Evolutionary conservation across 371 early-diverging fungal species (phyloP), one percentile per base, ranked within the genome.

Genomic region (Globomyces sp.): DNA sequence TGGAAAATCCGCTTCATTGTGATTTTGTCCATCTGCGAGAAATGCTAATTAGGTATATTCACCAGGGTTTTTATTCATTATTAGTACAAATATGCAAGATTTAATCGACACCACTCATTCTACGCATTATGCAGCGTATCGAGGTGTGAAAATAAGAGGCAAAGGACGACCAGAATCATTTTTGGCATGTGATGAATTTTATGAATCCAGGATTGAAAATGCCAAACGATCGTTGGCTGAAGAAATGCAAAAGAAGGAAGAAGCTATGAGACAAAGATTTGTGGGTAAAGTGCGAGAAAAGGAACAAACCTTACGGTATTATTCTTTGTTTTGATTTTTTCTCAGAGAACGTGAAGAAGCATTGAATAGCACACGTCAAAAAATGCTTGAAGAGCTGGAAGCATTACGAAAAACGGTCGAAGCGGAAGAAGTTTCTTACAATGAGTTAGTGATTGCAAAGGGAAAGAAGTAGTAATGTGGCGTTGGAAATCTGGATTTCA

Each of bases 211-310:
- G 36, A 81, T 83, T 65, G 82, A 89, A 50, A 77, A 79, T 42
- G 82, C 85, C 40, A 85, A 83, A 68, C 69, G 74, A 10, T 60
- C 65, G 4, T 71, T 85, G 49, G 77, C 76, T 24, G 82, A 87
- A 53, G 90, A 89, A n/a, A 87, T 92, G 88, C 78, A 81, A 43
- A 74, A 83, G 13, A 86, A 81, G 49, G 91, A 92, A 67, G 90
- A 90, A 40, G 84, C 86, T 51, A 87, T 92, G 73, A 82, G 90
- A 8, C 84, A 85, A 70, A 77, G 77, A 68, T 91, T 91, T 77
- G 85, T 91, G 13, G 70, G 79, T 11, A 81, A 86, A 67, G 90
- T 91, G n/a, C 80, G 87, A 45, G 87, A 87, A 60, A 90, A 88
- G 79, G 93, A 91, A 68, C 73, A 77, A 36, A 76, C 73, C 2